These are phyloP conservation scores for Backusella mclennaniae DNA, from an alignment of 192 early-diverging fungal genomes.

Conservation along the genomic window DNA sequence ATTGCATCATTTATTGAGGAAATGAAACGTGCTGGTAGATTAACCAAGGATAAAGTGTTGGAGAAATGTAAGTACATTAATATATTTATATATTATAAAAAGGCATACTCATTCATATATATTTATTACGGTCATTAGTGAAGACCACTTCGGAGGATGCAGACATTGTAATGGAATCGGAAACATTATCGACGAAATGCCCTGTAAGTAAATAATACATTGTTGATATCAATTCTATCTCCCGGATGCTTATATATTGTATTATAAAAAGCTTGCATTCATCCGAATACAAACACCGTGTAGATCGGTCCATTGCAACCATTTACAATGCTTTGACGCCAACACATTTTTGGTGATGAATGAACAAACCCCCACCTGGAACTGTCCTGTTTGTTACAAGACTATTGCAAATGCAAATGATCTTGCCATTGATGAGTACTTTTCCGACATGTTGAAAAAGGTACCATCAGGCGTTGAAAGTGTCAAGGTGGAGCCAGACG, in stretches of 20 bases:
- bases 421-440: conserved; percentile 67
- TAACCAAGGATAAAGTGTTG: conserved; percentile 48
- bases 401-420: conserved; percentile 52
- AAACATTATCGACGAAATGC: conserved; percentile 68
- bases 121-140: conserved; percentile 19
- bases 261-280: conserved; percentile 47
- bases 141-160: conserved; percentile 49
- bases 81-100: not conserved
- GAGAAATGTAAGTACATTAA: conserved; percentile 34
- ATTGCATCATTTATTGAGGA: conserved; percentile 40
- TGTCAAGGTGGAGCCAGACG: conserved; percentile 43
- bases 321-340: conserved; percentile 84
- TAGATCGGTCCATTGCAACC: conserved; percentile 62
- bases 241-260: not conserved
- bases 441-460: conserved; percentile 39
- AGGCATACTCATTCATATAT: not conserved
- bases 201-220: conserved; percentile 50
- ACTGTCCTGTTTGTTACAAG: conserved; percentile 71
- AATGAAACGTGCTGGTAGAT: conserved; percentile 36
- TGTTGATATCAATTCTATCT: not conserved
- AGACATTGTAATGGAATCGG: conserved; percentile 63
- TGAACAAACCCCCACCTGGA: conserved; percentile 63
- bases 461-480: conserved; percentile 37
- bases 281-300: conserved; percentile 64
- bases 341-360: conserved; percentile 72